phyloP scores from a whole-genome alignment of 352 stramenopile genomes.

The Phytophthora boehmeriae region DNA sequence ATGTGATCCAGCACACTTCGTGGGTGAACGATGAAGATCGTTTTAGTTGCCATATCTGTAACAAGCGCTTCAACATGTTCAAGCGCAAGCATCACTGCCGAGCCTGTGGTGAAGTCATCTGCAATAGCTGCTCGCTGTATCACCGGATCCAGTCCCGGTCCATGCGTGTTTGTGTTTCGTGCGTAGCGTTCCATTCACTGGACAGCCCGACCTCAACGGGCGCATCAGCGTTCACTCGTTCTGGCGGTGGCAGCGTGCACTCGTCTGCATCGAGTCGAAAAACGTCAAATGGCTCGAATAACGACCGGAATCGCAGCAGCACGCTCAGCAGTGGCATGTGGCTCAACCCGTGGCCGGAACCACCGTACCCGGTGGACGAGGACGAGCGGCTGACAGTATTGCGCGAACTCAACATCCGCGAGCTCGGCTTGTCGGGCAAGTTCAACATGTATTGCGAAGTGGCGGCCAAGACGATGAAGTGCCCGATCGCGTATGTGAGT shows the following conservation, averaged over 20 bases:
- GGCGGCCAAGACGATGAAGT: slow-evolving; percentile 89
- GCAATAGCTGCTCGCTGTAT: slow-evolving; percentile 83
- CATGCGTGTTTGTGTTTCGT: slow-evolving; percentile 87
- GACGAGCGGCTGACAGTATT: slow-evolving; percentile 74
- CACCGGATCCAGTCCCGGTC: slow-evolving; percentile 85
- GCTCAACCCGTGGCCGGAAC: slow-evolving; percentile 85
- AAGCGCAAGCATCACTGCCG: slow-evolving; percentile 89
- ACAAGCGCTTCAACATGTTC: slow-evolving; percentile 90
- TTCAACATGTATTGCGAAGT: slow-evolving; percentile 92
- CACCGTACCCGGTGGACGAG: slow-evolving; percentile 80
- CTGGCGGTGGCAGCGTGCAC: slow-evolving; percentile 33
- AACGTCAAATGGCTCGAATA: slow-evolving; percentile 55
- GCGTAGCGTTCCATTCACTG: slow-evolving; percentile 81
- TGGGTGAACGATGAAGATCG: slow-evolving; percentile 89
- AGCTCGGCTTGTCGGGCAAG: slow-evolving; percentile 72
- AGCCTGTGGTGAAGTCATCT: slow-evolving; percentile 87
- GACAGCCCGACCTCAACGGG: slow-evolving; percentile 75
- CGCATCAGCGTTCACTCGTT: slow-evolving; percentile 43
- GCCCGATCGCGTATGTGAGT: slow-evolving; percentile 85
- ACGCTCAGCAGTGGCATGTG: slow-evolving; percentile 70
- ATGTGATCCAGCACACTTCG: slow-evolving; percentile 80
- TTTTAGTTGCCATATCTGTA: slow-evolving; percentile 89
- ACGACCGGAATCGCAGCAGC: slow-evolving; percentile 47
- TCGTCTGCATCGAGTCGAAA: slow-evolving; percentile 56
- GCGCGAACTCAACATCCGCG: slow-evolving; percentile 81